These are phyloP conservation scores for Cercospora sp. DNA, from an alignment of 2,329 filamentous ascomycete genomes.

Conservation along the genomic window DNA sequence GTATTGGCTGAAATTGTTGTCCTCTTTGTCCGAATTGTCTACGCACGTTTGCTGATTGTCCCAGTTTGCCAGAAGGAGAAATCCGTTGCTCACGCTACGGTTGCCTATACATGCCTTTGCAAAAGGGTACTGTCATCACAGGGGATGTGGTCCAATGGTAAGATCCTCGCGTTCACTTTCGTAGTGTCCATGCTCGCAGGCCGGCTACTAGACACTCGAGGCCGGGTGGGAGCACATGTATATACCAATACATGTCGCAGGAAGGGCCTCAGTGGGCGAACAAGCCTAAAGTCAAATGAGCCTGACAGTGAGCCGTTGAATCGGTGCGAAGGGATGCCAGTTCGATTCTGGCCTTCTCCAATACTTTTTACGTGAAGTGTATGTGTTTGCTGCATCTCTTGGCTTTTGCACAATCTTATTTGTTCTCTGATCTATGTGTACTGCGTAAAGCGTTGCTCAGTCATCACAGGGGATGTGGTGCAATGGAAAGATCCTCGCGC, in stretches of 20 bases:
- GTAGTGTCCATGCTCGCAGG: neutral
- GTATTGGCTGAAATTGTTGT: neutral
- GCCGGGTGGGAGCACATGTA: neutral
- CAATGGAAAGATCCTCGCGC: slow-evolving; percentile 11
- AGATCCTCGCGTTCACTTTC: slow-evolving; percentile 3
- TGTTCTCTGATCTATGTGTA: too few relatives aligned
- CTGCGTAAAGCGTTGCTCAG: too few relatives aligned
- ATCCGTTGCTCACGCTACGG: neutral
- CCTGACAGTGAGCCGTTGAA: neutral
- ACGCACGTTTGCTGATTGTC: neutral
- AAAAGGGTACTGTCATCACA: neutral
- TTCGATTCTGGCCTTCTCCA: slow-evolving; percentile 11
- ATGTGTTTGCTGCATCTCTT: neutral
- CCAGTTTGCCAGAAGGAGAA: neutral
- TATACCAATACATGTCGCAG: neutral
- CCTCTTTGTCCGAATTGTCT: neutral
- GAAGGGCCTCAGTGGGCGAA: neutral
- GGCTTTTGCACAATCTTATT: neutral
- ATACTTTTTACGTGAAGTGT: neutral
- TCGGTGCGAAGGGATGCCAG: slow-evolving; percentile 3
- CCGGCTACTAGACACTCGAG: neutral
- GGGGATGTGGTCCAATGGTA: slow-evolving; percentile 8
- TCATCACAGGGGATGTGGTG: neutral
- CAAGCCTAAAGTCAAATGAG: neutral
- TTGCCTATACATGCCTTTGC: neutral